These are phyloP conservation scores for Heimioporus sp. DNA, from an alignment of 768 basidiomycete species.

Conservation along the genomic window DNA sequence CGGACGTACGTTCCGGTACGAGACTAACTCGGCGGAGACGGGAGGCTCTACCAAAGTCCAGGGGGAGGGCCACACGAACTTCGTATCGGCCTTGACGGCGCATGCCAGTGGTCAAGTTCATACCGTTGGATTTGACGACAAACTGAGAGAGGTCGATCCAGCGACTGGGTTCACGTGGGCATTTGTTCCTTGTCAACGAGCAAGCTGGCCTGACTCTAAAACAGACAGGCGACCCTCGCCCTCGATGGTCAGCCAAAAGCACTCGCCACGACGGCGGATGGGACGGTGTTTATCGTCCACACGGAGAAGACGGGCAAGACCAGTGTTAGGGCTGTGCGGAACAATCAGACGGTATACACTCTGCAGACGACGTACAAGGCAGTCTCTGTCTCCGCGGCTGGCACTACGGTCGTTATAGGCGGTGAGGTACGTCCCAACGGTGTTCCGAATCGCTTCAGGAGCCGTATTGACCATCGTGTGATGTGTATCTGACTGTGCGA, in stretches of 20 bases:
- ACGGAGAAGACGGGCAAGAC: slow-evolving; percentile 44
- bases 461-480: neutral
- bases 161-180: slow-evolving; percentile 28
- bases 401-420: slow-evolving; percentile 63
- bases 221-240: slow-evolving; percentile 50
- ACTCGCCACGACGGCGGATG: slow-evolving; percentile 56
- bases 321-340: slow-evolving; percentile 60
- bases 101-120: slow-evolving; percentile 51
- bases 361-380: slow-evolving; percentile 52
- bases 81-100: slow-evolving; percentile 61
- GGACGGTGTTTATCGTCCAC: slow-evolving; percentile 56
- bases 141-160: slow-evolving; percentile 60
- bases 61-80: slow-evolving; percentile 69
- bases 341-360: slow-evolving; percentile 65
- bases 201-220: neutral
- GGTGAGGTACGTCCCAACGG: slow-evolving; percentile 54
- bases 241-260: slow-evolving; percentile 67
- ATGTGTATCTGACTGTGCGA: neutral
- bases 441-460: no score
- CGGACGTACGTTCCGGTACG: slow-evolving; percentile 70
- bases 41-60: slow-evolving; percentile 38
- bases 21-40: slow-evolving; percentile 28
- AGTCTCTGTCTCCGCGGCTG: slow-evolving; percentile 53
- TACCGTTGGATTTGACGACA: slow-evolving; percentile 81
- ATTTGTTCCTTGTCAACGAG: slow-evolving; percentile 9